phyloP scores from a whole-genome alignment of 768 basidiomycete genomes.

The Lactarius hatsudake region DNA sequence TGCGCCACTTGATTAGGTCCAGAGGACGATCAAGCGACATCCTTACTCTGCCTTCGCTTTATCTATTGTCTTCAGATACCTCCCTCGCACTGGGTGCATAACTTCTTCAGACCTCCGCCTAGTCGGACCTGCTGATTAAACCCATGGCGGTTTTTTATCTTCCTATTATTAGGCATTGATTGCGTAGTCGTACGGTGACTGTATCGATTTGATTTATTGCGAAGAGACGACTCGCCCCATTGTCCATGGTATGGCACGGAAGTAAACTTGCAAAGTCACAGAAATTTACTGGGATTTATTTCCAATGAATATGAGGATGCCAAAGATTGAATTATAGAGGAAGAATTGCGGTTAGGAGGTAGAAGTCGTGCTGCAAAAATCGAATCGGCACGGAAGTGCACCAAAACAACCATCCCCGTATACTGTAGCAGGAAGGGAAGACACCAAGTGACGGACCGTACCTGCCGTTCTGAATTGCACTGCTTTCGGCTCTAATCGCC shows the following conservation, averaged over 20 bases:
- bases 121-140: conserved; percentile 21
- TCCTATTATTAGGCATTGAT: conserved; percentile 11
- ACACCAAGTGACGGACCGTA: too few species aligned
- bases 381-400: too few species aligned
- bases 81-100: conserved; percentile 20
- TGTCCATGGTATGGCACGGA: neutral
- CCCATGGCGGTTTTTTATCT: conserved; percentile 1
- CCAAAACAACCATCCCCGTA: too few species aligned
- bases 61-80: conserved; percentile 3
- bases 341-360: neutral
- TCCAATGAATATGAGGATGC: neutral
- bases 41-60: neutral
- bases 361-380: too few species aligned
- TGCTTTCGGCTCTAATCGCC: too few species aligned
- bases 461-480: too few species aligned
- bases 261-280: neutral
- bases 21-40: neutral
- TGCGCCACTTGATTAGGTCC: neutral
- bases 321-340: neutral
- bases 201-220: neutral
- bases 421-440: too few species aligned
- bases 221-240: neutral
- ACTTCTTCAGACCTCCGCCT: conserved; percentile 3
- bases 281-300: neutral
- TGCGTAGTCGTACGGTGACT: conserved; percentile 19